phyloP scores from a whole-genome alignment of 805 yeast genomes.

The Lipomyces yamadae region DNA sequence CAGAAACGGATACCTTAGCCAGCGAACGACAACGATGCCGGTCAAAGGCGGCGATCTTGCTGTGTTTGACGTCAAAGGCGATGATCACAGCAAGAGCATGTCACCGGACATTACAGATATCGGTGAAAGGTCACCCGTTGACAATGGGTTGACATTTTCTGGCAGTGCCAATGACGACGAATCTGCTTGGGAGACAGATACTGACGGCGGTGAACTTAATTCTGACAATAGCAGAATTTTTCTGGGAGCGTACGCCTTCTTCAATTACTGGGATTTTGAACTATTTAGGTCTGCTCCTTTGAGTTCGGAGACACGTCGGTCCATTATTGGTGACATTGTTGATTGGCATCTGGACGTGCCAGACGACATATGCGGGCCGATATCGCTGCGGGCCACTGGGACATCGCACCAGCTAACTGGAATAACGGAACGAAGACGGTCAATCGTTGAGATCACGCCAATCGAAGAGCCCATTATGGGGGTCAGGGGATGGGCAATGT shows the following conservation, averaged over 20 bases:
- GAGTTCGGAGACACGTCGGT: conserved; percentile 31
- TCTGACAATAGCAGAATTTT: conserved; percentile 9
- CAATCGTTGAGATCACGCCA: conserved; percentile 32
- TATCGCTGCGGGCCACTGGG: conserved; percentile 25
- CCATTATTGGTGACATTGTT: conserved; percentile 36
- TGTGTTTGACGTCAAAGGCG: background rate
- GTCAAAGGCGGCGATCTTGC: no score
- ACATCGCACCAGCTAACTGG: conserved; percentile 35
- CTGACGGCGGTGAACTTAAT: conserved; percentile 10
- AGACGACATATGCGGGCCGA: conserved; percentile 31
- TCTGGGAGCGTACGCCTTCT: conserved; percentile 32
- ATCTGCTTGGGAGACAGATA: conserved; percentile 16
- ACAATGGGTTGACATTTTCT: background rate
- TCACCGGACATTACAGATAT: background rate
- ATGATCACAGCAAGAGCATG: background rate
- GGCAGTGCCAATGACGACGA: conserved; percentile 10
- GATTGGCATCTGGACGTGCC: conserved; percentile 34
- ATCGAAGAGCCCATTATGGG: conserved; percentile 34
- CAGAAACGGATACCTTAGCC: background rate
- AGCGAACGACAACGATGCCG: background rate
- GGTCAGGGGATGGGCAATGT: conserved; percentile 35
- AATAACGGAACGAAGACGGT: conserved; percentile 32
- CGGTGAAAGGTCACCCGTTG: background rate
- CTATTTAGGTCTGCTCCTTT: conserved; percentile 34
- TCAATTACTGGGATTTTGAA: conserved; percentile 38